These are phyloP conservation scores for Xylariaceae sp. DNA, from an alignment of 2,329 filamentous ascomycete species.

Conservation along the genomic window DNA sequence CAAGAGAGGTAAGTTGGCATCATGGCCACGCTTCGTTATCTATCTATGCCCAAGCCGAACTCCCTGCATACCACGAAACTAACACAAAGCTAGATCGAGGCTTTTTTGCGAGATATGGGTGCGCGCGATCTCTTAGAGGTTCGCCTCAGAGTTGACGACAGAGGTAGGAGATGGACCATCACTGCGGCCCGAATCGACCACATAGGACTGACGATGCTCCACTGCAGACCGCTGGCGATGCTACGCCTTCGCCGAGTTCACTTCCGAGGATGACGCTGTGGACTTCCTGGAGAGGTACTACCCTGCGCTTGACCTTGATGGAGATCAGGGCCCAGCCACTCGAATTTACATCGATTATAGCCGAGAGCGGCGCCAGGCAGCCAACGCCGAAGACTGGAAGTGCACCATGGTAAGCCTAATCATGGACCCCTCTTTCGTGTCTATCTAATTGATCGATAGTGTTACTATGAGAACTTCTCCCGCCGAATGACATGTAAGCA, in stretches of 20 bases:
- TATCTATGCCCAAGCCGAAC: no score
- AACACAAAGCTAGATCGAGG: no score
- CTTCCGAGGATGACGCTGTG: slow-evolving; percentile 29
- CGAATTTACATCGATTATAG: slow-evolving; percentile 30
- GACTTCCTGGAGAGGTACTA: slow-evolving; percentile 31
- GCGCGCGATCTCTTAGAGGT: slow-evolving; percentile 23
- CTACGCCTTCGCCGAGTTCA: slow-evolving; percentile 34
- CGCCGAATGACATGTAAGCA: slow-evolving; percentile 27
- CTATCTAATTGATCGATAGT: slow-evolving; percentile 15
- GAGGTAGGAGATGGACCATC: slow-evolving; percentile 18
- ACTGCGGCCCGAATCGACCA: no score
- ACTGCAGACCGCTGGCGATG: slow-evolving; percentile 19
- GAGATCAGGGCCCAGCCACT: slow-evolving; percentile 22
- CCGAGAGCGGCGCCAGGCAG: slow-evolving; percentile 25
- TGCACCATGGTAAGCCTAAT: slow-evolving; percentile 27
- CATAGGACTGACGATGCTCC: slow-evolving; percentile 1
- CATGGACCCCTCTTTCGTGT: not conserved
- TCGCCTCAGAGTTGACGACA: slow-evolving; percentile 25
- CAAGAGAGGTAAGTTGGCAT: slow-evolving; percentile 22
- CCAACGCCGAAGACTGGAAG: slow-evolving; percentile 31
- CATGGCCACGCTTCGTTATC: no score
- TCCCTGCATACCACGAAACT: no score
- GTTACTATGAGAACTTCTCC: slow-evolving; percentile 28
- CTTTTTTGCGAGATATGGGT: slow-evolving; percentile 23
- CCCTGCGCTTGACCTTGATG: slow-evolving; percentile 27